Conservation (phyloP, 192 early-diverging fungal genomes). For the Dispira simplex region DNA sequence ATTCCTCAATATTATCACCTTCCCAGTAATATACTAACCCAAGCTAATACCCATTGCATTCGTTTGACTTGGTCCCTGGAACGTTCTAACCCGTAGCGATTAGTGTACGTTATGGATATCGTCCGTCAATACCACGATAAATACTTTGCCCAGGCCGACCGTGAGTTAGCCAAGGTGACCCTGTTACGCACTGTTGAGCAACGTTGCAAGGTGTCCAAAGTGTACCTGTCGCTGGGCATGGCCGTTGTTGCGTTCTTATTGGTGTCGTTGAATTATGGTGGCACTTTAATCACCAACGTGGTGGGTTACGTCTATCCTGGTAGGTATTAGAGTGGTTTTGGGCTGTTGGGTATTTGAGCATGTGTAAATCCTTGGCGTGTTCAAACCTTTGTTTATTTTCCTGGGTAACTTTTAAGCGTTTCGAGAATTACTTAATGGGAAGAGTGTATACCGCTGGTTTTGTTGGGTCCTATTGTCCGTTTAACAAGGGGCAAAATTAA, state of each 20-base stretch:
- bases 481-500: neutral
- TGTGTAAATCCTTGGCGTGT: neutral
- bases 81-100: too few relatives aligned
- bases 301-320: constrained; percentile 84
- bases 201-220: constrained; percentile 73
- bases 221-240: constrained; percentile 57
- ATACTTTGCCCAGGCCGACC: constrained; percentile 35
- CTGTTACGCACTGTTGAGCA: constrained; percentile 51
- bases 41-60: too few relatives aligned
- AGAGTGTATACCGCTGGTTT: neutral
- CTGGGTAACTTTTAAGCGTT: neutral
- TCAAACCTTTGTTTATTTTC: neutral
- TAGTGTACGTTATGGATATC: constrained; percentile 20
- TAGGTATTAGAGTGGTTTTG: constrained; percentile 14
- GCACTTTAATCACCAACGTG: constrained; percentile 62
- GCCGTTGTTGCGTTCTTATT: constrained; percentile 45
- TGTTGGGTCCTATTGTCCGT: neutral
- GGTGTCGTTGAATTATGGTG: constrained; percentile 83
- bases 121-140: constrained; percentile 22
- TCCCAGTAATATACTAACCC: too few relatives aligned
- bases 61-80: too few relatives aligned
- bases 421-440: neutral
- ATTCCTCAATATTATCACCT: too few relatives aligned
- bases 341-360: neutral
- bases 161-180: constrained; percentile 51